Base-by-base conservation (phyloP, 176 grass and related monocot species). In the Melocanna baccifera region DNA sequence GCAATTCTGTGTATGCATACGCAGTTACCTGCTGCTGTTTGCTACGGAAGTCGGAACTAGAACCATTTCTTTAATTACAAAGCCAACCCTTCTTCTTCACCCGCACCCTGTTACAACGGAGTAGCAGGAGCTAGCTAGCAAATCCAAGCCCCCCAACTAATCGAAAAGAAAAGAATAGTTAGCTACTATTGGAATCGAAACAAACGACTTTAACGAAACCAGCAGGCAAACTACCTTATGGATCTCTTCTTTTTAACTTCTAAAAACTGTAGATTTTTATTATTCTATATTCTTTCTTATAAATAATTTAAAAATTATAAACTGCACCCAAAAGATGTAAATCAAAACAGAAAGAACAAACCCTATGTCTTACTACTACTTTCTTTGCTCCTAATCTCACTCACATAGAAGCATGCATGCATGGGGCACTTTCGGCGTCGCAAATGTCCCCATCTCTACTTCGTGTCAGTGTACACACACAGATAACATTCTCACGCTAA, bases 321-420 rank as follows among this genome's bases (percentile, higher is more conserved):
- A 36, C 4, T 0, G 34, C 0, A 36, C 0, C 0, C 34, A 36
- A 36, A 36, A 36, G 4, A 0, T 36, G 4, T 36, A 36, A 36
- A 36, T 0, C 4, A 0, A 36, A 36, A 4, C 32, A 34, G 4
- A 36, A 34, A n/a, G n/a, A n/a, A n/a, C n/a, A n/a, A n/a, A n/a
- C n/a, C n/a, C n/a, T n/a, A n/a, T n/a, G n/a, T n/a, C 64, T 26
- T 30, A 16, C 53, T 40, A 71, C 39, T 2, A 56, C 57, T 86
- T 82, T 22, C 65, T 90, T 86, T 30, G 83, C 15, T 66, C 79
- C 73, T 34, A 82, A 57, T 86, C 66, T 83, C 84, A 83, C 84
- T 86, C 66, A 41, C 86, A 40, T 0, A 2, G 53, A 56, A 65
- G 11, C 59, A 50, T 23, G 11, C 59, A 50, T 23, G 9, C 58